phyloP scores from a whole-genome alignment of 2,329 filamentous ascomycete genomes.

The Aureobasidium sp. region DNA sequence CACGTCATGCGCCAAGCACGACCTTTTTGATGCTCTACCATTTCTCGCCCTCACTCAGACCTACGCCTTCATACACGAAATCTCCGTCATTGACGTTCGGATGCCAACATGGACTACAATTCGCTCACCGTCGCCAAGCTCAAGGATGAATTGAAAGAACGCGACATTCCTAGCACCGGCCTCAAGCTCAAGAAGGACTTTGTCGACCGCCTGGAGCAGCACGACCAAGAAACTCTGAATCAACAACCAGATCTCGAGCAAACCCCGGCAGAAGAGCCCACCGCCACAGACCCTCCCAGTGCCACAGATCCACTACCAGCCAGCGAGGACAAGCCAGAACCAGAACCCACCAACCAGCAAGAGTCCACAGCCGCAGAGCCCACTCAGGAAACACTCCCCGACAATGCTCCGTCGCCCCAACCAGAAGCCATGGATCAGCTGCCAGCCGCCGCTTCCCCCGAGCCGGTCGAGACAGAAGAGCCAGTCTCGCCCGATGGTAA shows the following conservation, averaged over 20 bases:
- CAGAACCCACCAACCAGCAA: not conserved
- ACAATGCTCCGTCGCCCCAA: not conserved
- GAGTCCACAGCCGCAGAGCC: not conserved
- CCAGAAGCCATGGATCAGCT: not conserved
- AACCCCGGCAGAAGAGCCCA: not conserved
- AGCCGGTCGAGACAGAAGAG: slow-evolving; percentile 20
- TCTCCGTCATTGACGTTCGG: not conserved
- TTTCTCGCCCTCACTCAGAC: not conserved
- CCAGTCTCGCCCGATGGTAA: slow-evolving; percentile 23
- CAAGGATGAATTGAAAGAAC: slow-evolving; percentile 40
- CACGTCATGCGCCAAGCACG: slow-evolving; percentile 3
- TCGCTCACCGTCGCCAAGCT: slow-evolving; percentile 42
- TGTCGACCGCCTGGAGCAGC: slow-evolving; percentile 38
- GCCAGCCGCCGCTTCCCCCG: not conserved
- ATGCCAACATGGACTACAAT: slow-evolving; percentile 35
- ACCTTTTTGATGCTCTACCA: not conserved
- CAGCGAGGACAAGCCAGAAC: not conserved
- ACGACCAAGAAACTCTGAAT: slow-evolving; percentile 12
- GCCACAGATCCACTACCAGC: not conserved
- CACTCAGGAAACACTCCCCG: not conserved
- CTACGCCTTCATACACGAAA: not conserved
- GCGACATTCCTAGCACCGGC: slow-evolving; percentile 39
- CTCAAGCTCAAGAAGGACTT: slow-evolving; percentile 43
- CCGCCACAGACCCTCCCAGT: not conserved
- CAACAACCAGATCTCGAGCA: not conserved